Evolutionary conservation across 257 asterid species (phyloP), one percentile per base, ranked within the genome.

Genomic region (Agastache rugosa): DNA sequence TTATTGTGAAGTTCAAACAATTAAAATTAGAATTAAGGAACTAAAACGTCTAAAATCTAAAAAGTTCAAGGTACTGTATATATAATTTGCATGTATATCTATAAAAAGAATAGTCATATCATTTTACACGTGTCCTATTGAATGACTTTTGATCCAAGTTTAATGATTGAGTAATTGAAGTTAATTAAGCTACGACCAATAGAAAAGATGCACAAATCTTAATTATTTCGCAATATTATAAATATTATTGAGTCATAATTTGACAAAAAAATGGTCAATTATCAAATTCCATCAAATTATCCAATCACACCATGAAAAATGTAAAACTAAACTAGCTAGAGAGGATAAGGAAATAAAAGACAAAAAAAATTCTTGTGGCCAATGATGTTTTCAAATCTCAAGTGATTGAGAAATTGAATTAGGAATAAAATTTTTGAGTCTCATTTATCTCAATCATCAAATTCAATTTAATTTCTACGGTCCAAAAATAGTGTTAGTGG

Each of bases 381-480:
- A 34, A 14, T 73, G 22, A 60, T 20, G 8, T 48, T 50, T 14
- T 22, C 19, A 6, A 65, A 6, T 8, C 17, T 34, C n/a, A 53
- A 69, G 62, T 54, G 54, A 35, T 22, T 56, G 67, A 65, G 71
- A 42, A 42, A 66, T 45, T 66, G 58, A 66, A 39, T 34, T 8
- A 34, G 9, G 17, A 34, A 35, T 34, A 8, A 7, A 44, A 12
- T 44, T 44, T 3, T 11, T 11, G 14, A 62, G 63, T 58, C 39
- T 25, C 10, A 7, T 37, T 70, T 39, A 11, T 39, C 12, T 56
- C 4, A 25, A 23, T 59, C 45, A 41, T 31, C 0, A 17, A 23
- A 42, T 23, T 3, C 16, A 35, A 39, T 22, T 14, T 15, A 20
- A 61, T 67, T 58, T 69, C 79, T 14, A 69, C 63, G 74, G 45